These are phyloP conservation scores for Elsinoe arachidis DNA, from an alignment of 2,329 filamentous ascomycete species.

Conservation along the genomic window DNA sequence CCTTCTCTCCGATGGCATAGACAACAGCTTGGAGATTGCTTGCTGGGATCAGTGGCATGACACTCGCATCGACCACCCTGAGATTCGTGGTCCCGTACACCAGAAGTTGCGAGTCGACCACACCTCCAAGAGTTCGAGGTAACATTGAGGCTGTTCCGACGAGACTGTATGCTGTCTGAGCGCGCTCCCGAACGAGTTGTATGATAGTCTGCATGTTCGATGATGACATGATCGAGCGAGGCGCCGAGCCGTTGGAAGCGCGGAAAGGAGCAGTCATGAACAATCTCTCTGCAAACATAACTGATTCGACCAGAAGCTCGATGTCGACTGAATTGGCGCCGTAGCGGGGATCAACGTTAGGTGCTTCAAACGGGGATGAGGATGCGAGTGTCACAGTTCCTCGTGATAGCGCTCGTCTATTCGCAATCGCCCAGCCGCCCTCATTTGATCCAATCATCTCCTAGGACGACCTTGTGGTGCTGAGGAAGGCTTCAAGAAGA, in stretches of 20 bases:
- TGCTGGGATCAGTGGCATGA: conserved; percentile 38
- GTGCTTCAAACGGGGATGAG: conserved; percentile 30
- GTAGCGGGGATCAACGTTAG: conserved; percentile 37
- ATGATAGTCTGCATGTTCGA: conserved; percentile 19
- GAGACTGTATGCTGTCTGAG: conserved; percentile 43
- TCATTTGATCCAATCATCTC: conserved; percentile 27
- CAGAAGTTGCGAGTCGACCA: conserved; percentile 37
- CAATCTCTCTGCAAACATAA: conserved; percentile 24
- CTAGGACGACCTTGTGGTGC: conserved; percentile 20
- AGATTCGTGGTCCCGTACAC: conserved; percentile 40
- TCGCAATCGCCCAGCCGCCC: conserved; percentile 24
- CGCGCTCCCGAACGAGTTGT: conserved; percentile 23
- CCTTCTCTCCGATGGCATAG: conserved; percentile 35
- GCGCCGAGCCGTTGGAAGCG: neutral
- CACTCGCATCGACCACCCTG: conserved; percentile 38
- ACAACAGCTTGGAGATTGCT: conserved; percentile 27
- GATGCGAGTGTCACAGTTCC: conserved; percentile 28
- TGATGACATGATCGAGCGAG: neutral
- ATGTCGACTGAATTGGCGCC: conserved; percentile 37
- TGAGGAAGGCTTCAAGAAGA: conserved; percentile 19
- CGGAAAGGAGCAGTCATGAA: conserved; percentile 20
- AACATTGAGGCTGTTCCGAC: conserved; percentile 46
- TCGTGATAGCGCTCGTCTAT: conserved; percentile 38
- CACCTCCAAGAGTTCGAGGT: conserved; percentile 40
- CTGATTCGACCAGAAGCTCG: conserved; percentile 21